Conservation (phyloP, 2,329 filamentous ascomycete species). For the Leptographium lundbergii region DNA sequence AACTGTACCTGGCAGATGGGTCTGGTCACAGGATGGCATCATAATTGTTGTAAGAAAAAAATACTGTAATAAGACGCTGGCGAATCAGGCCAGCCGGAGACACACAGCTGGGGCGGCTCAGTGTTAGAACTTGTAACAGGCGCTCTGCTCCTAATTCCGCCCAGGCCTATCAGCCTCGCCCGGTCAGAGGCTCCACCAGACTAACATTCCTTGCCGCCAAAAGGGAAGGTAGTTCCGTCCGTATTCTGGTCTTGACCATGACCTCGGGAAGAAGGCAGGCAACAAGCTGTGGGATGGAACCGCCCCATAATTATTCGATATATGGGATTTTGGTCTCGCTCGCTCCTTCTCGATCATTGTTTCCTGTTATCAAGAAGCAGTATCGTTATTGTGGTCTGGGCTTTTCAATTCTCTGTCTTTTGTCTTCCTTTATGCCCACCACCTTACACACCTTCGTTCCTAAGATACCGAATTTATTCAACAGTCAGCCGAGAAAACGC, state of each 20-base stretch:
- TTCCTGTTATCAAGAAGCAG: background rate
- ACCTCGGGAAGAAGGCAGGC: background rate
- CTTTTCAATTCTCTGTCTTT: background rate
- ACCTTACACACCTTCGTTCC: background rate
- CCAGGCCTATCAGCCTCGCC: background rate
- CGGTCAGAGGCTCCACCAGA: background rate
- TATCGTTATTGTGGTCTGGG: background rate
- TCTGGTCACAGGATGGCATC: background rate
- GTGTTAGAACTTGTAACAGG: background rate
- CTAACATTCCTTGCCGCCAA: background rate
- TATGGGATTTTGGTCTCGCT: background rate
- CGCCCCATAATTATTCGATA: background rate
- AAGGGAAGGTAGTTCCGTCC: background rate
- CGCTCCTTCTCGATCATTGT: background rate
- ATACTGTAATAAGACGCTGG: no score
- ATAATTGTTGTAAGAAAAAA: no score
- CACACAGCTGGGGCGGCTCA: background rate
- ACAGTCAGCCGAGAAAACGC: background rate
- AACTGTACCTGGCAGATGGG: background rate
- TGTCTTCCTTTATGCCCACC: background rate
- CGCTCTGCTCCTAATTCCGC: background rate
- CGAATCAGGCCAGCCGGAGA: no score
- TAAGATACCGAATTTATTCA: background rate
- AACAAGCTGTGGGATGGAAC: background rate
- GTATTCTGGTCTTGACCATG: background rate